A percentile compares a stretch with the other conserved stretches of the same genome.
phyloP scores from a whole-genome alignment of 2,329 filamentous ascomycete genomes.

The Ophiocordyceps camponoti-saundersi region DNA sequence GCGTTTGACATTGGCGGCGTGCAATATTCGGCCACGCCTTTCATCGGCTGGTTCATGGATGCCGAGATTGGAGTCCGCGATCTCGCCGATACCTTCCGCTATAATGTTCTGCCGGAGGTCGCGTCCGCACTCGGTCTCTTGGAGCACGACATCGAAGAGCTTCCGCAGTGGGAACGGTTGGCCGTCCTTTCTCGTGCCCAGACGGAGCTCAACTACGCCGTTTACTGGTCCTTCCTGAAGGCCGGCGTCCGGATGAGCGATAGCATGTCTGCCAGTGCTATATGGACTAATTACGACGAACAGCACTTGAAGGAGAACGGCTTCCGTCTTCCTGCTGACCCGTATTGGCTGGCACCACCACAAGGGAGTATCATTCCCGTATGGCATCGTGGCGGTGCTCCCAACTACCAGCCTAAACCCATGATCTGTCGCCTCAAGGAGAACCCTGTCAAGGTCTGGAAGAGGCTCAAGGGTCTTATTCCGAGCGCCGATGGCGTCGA shows the following conservation, averaged over 20 bases:
- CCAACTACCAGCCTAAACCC: conserved; percentile 2
- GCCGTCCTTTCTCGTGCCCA: neutral
- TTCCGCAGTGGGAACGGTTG: conserved; percentile 1
- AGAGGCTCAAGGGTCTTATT: neutral
- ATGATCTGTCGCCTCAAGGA: conserved; percentile 1
- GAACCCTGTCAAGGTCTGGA: neutral
- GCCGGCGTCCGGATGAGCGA: conserved; percentile 2
- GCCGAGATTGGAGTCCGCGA: conserved; percentile 1
- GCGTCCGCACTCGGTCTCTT: neutral
- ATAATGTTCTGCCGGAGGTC: neutral
- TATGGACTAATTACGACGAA: conserved; percentile 1
- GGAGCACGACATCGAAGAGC: neutral
- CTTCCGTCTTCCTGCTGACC: conserved; percentile 1
- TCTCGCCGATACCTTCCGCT: conserved; percentile 1
- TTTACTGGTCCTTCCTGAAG: neutral
- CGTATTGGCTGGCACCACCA: conserved; percentile 1
- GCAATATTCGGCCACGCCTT: conserved; percentile 1
- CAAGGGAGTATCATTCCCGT: conserved; percentile 1
- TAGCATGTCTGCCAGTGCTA: conserved; percentile 1
- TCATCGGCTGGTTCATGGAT: conserved; percentile 3
- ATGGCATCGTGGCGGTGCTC: neutral
- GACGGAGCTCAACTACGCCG: neutral
- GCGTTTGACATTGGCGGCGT: conserved; percentile 1
- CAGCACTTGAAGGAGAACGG: conserved; percentile 2
- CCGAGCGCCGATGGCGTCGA: neutral